A percentile compares a stretch with the other conserved stretches of the same genome.
Conservation (phyloP, 2,329 filamentous ascomycete genomes). For the Penicillium sp. region DNA sequence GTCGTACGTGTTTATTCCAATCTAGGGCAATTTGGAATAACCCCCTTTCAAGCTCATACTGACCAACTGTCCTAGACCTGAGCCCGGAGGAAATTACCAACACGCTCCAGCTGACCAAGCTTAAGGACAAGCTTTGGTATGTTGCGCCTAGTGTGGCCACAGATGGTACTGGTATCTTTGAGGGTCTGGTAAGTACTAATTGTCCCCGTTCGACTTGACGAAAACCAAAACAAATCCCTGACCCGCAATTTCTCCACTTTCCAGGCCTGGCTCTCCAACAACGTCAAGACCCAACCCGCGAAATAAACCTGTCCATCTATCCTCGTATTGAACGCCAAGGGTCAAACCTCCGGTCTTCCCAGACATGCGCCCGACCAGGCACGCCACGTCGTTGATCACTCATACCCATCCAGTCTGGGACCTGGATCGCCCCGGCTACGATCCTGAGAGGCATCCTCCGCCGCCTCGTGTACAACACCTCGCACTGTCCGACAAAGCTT, state of each 20-base stretch:
- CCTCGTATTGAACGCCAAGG: conserved; percentile 3
- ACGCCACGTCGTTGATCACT: conserved; percentile 1
- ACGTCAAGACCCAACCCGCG: conserved; percentile 63
- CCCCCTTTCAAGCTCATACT: conserved; percentile 9
- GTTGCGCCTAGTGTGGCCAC: conserved; percentile 82
- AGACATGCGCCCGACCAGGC: background rate
- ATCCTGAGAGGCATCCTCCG: conserved; percentile 18
- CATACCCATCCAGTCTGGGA: background rate
- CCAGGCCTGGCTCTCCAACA: conserved; percentile 76
- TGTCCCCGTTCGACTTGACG: background rate
- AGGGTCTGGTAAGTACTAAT: conserved; percentile 63
- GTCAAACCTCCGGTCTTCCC: background rate
- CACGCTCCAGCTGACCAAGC: conserved; percentile 70
- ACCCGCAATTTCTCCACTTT: conserved; percentile 14
- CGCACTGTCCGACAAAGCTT: conserved; percentile 26
- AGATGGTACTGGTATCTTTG: conserved; percentile 75
- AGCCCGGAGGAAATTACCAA: conserved; percentile 78
- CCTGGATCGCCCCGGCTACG: conserved; percentile 11
- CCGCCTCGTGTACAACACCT: conserved; percentile 38
- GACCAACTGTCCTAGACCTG: conserved; percentile 58
- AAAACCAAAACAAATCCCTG: conserved; percentile 10
- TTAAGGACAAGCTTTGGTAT: conserved; percentile 84
- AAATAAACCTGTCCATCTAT: conserved; percentile 30
- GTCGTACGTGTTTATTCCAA: conserved; percentile 55
- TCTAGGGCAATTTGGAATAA: background rate